Evolutionary conservation across 1,284 basidiomycete species (phyloP), one percentile per base, ranked within the genome.

Genomic region (Flammula alnicola): DNA sequence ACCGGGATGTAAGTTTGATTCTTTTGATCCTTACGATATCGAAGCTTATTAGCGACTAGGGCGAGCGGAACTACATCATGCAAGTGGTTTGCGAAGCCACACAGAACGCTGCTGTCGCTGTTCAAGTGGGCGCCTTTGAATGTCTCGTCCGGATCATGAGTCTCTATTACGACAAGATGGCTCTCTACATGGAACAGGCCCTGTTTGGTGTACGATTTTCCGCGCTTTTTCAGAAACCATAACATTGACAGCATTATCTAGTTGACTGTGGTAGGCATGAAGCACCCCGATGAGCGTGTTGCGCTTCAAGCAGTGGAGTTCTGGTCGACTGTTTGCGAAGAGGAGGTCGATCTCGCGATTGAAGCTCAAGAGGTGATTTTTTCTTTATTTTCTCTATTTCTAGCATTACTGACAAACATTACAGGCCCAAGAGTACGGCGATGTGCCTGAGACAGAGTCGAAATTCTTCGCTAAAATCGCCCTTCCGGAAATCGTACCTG

Each of bases 61-160:
- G 97, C 52, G 96, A 99, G 71, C 86, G 96, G 46, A 99, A 98
- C 75, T 99, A 98, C 75, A 99, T 99, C 72, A 99, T 99, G 97
- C 97, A 99, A 76, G 95, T 99, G 43, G 93, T 99, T 20, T 99
- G 96, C 68, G 97, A 99, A 68, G 97, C 96, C 1, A 99, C 97
- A 1, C 97, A 99, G 71, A 94, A 86, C 59, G 56, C 79, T 2
- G 72, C 85, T 4, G 82, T 89, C 12, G 71, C 82, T 36, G 94
- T 98, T 44, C 94, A 98, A 75, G 88, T 95, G 17, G 92, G 85
- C 30, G 89, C 95, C 1, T 99, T 97, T 66, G 95, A 98, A 69
- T 95, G 93, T 71, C 76, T 99, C 12, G 97, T 99, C 38, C 84
- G 88, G 62, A 96, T 98, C 67, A 99, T 99, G 97, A 87, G 89